These are phyloP conservation scores for Danielozyma ontarioensis DNA, from an alignment of 805 yeast species.

Conservation along the genomic window DNA sequence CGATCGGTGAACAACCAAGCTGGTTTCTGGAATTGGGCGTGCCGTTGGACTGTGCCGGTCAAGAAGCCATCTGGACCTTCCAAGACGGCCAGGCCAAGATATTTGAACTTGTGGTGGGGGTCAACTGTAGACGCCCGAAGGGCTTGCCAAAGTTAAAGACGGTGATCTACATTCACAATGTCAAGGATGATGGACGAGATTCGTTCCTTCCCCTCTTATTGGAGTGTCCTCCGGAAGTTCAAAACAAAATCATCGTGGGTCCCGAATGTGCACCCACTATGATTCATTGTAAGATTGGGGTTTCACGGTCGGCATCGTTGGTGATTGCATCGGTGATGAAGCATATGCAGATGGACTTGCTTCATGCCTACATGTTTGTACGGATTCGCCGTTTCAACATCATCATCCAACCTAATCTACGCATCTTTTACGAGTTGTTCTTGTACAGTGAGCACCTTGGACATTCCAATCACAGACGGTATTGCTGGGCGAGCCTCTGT, in stretches of 20 bases:
- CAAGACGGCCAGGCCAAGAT: conserved; percentile 6
- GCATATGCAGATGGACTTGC: conserved; percentile 20
- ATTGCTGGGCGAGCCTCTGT: background rate
- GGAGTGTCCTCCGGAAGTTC: conserved; percentile 25
- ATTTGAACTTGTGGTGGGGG: conserved; percentile 2
- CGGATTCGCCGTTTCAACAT: conserved; percentile 36
- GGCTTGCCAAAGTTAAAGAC: conserved; percentile 8
- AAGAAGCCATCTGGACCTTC: conserved; percentile 7
- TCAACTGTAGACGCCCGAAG: background rate
- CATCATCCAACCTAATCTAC: conserved; percentile 38
- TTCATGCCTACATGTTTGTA: conserved; percentile 32
- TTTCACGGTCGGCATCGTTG: conserved; percentile 38
- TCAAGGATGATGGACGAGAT: conserved; percentile 37
- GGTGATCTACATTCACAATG: conserved; percentile 25
- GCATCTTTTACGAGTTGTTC: conserved; percentile 33
- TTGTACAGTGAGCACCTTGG: conserved; percentile 22
- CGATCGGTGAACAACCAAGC: conserved; percentile 32
- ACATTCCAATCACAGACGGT: conserved; percentile 2
- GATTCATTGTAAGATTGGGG: conserved; percentile 39
- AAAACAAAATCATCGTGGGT: conserved; percentile 18
- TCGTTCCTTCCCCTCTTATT: conserved; percentile 23
- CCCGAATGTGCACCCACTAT: conserved; percentile 15
- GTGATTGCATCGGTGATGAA: conserved; percentile 37
- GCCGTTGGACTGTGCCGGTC: conserved; percentile 7
- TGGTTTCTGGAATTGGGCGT: conserved; percentile 17